phyloP scores from a whole-genome alignment of 208 protist genomes.

The Trypanosoma rangeli region DNA sequence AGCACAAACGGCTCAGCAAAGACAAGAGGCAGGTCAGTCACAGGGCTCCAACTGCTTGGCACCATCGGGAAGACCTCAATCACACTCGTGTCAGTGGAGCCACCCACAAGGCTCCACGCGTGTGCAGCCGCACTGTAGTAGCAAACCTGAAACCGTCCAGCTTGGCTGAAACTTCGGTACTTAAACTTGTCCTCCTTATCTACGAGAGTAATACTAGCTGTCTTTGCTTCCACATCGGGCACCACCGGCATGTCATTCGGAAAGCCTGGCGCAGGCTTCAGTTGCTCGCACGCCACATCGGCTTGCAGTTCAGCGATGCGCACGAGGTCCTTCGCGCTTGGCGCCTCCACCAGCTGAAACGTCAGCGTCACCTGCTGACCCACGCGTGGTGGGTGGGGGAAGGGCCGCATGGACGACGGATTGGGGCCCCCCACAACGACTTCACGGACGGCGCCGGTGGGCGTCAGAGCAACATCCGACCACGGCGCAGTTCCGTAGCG shows the following conservation, averaged over 20 bases:
- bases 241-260: slow-evolving; percentile 38
- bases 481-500: slow-evolving; percentile 36
- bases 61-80: slow-evolving; percentile 41
- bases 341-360: slow-evolving; percentile 53
- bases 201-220: slow-evolving; percentile 35
- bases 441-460: slow-evolving; percentile 33
- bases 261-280: slow-evolving; percentile 42
- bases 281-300: slow-evolving; percentile 47
- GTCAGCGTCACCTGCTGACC: slow-evolving; percentile 85
- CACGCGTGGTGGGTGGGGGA: slow-evolving; percentile 72
- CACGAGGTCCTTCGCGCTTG: slow-evolving; percentile 53
- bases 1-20: slow-evolving; percentile 59
- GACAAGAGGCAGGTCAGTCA: slow-evolving; percentile 18
- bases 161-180: slow-evolving; percentile 80
- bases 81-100: slow-evolving; percentile 43
- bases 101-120: slow-evolving; percentile 74
- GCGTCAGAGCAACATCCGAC: slow-evolving; percentile 55
- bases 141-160: slow-evolving; percentile 68
- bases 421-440: slow-evolving; percentile 51
- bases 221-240: slow-evolving; percentile 39
- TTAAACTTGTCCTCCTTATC: slow-evolving; percentile 66
- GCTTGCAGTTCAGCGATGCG: slow-evolving; percentile 41
- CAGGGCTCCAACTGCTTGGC: slow-evolving; percentile 44
- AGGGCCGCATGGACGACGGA: slow-evolving; percentile 59
- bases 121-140: slow-evolving; percentile 74